Conservation (phyloP, 2,329 filamentous ascomycete species). For the Huntiella decipiens region DNA sequence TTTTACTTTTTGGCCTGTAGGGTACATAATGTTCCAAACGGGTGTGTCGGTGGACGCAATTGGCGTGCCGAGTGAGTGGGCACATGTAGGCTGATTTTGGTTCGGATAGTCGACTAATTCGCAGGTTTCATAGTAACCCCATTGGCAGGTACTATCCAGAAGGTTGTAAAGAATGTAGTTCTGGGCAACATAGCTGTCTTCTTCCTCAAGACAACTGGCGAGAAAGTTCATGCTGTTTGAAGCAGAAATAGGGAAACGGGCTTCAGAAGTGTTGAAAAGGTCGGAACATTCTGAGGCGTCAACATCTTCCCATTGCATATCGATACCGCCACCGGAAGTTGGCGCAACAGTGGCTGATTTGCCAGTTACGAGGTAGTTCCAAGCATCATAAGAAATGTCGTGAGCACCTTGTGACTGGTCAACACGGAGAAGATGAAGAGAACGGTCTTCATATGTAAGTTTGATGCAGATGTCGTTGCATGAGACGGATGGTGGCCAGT, state of each 20-base stretch:
- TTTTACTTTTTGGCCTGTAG: constrained; percentile 23
- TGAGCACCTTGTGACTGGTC: constrained; percentile 36
- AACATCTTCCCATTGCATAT: constrained; percentile 31
- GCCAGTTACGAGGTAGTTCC: constrained; percentile 37
- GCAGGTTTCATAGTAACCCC: constrained; percentile 33
- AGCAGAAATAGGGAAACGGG: constrained; percentile 34
- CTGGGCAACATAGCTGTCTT: constrained; percentile 30
- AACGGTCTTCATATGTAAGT: constrained; percentile 27
- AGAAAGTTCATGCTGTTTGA: constrained; percentile 39
- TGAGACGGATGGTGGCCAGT: constrained; percentile 34
- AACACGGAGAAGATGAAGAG: constrained; percentile 37
- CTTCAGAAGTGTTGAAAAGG: constrained; percentile 28
- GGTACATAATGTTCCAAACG: constrained; percentile 34
- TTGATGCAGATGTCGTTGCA: constrained; percentile 39
- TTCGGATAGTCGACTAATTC: constrained; percentile 23
- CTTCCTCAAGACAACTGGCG: constrained; percentile 25
- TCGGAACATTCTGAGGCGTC: constrained; percentile 28
- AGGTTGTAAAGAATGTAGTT: constrained; percentile 37
- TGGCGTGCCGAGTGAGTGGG: constrained; percentile 23
- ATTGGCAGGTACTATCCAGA: constrained; percentile 28
- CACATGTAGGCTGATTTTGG: constrained; percentile 33
- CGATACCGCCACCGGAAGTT: constrained; percentile 28
- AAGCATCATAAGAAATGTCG: constrained; percentile 43
- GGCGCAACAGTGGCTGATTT: constrained; percentile 27
- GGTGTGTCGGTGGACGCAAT: constrained; percentile 18